Evolutionary conservation across 2,329 filamentous ascomycete species (phyloP), one percentile per base, ranked within the genome.

Genomic region (Rutstroemia sp.): DNA sequence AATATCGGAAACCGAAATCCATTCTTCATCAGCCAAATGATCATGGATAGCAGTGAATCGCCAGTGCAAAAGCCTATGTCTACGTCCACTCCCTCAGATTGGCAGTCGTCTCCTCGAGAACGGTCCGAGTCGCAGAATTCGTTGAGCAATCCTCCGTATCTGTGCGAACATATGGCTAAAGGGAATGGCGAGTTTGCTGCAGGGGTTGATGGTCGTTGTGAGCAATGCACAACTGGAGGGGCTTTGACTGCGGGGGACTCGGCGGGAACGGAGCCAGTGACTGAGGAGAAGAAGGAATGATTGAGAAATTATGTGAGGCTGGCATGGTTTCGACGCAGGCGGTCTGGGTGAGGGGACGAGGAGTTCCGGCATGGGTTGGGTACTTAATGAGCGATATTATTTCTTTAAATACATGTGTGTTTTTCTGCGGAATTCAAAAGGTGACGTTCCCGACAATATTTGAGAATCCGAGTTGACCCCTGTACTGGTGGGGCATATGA

Each of bases 1-100:
- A 37, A 49, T n/a, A 39, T 30, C 7, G 21, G 17, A 8, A 48
- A 23, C 47, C 19, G 25, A n/a, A 49, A 54, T 17, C n/a, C 51
- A 21, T 21, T 41, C 16, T 49, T 45, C 27, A 16, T 54, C 4
- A 49, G 48, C n/a, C 52, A 49, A 23, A n/a, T 54, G 21, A 54
- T 54, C 6, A 54, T 54, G 52, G 23, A 54, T 34, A 12, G 44
- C n/a, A 27, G 44, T 5, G 12, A 21, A 5, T 21, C 34, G 4
- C 52, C 25, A 21, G 17, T 30, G n/a, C 52, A 16, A 41, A 54
- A 34, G 19, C 4, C 21, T n/a, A 16, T 37, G 27, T 42, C 52
- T 16, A 54, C 21, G 39, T 49, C 52, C 2, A 23, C 30, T 37
- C 45, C 34, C 16, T 54, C 51, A 39, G 52, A 49, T 21, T 54